Conservation (phyloP, 169 alveolate species). For the Plasmodium adleri region DNA sequence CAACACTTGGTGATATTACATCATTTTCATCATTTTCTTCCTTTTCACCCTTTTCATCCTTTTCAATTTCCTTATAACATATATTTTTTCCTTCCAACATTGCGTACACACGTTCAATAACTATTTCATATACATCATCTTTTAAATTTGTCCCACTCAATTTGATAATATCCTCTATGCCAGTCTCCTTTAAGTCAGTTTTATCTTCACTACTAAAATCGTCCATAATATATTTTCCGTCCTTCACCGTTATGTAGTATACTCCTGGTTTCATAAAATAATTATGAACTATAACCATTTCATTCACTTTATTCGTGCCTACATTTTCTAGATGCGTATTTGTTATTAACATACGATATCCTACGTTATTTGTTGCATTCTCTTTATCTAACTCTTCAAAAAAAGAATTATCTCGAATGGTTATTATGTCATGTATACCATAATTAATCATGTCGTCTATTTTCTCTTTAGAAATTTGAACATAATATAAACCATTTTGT, state of each 20-base stretch:
- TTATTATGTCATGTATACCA: neutral
- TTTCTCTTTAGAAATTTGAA: slow-evolving; percentile 6
- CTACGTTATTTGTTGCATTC: neutral
- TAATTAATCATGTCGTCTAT: slow-evolving; percentile 1
- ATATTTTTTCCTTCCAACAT: too few relatives aligned
- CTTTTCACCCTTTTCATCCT: neutral
- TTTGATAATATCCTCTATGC: slow-evolving; percentile 7
- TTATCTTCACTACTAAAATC: neutral
- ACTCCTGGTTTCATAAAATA: slow-evolving; percentile 8
- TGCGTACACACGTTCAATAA: neutral
- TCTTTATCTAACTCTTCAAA: neutral
- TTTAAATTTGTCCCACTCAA: slow-evolving; percentile 12
- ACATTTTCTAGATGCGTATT: neutral
- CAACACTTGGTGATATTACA: neutral
- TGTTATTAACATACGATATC: too few relatives aligned
- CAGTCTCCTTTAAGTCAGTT: neutral
- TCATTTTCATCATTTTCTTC: neutral
- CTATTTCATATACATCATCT: neutral
- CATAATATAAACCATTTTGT: slow-evolving; percentile 12
- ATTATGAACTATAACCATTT: slow-evolving; percentile 10
- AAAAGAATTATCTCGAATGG: neutral
- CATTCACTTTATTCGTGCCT: slow-evolving; percentile 3
- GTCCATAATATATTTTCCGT: slow-evolving; percentile 1
- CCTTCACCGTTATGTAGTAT: neutral
- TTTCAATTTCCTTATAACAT: neutral